Evolutionary conservation across 2,329 filamentous ascomycete species (phyloP).

Genomic region (Colletotrichum truncatum): DNA sequence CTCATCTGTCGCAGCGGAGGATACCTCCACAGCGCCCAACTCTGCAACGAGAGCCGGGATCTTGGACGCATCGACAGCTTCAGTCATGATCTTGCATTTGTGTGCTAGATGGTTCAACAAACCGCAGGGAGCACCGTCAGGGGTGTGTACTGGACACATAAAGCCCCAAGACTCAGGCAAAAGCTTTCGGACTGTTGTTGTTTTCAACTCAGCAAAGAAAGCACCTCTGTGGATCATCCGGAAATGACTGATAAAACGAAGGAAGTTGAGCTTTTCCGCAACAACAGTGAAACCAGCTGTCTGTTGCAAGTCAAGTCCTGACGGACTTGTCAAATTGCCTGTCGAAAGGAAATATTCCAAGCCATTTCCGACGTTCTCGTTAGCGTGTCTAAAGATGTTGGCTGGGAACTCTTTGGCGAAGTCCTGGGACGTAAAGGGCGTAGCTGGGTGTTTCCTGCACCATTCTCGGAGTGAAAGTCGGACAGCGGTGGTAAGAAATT

Average conservation of each 20-base stretch:
- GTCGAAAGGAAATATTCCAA: conserved; percentile 97
- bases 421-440: conserved; percentile 78
- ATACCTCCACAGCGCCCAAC: conserved; percentile 80
- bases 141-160: conserved; percentile 95
- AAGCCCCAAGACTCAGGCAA: conserved; percentile 98
- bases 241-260: conserved; percentile 98
- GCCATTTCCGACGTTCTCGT: conserved; percentile 86
- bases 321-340: conserved; percentile 90
- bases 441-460: conserved; percentile 63
- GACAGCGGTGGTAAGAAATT: conserved; percentile 74
- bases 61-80: conserved; percentile 75
- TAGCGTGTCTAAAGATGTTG: conserved; percentile 82
- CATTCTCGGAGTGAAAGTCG: conserved; percentile 65
- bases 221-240: conserved; percentile 98
- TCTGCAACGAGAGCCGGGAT: conserved; percentile 79
- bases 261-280: conserved; percentile 98
- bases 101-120: conserved; percentile 94
- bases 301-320: conserved; percentile 93
- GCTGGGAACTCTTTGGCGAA: conserved; percentile 84
- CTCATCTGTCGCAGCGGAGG: conserved; percentile 82
- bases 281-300: conserved; percentile 95
- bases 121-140: conserved; percentile 94
- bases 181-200: conserved; percentile 94
- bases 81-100: conserved; percentile 90
- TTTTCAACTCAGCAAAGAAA: conserved; percentile 98